Base-by-base conservation (phyloP, 768 basidiomycete species). In the Tubosaeta sp. region DNA sequence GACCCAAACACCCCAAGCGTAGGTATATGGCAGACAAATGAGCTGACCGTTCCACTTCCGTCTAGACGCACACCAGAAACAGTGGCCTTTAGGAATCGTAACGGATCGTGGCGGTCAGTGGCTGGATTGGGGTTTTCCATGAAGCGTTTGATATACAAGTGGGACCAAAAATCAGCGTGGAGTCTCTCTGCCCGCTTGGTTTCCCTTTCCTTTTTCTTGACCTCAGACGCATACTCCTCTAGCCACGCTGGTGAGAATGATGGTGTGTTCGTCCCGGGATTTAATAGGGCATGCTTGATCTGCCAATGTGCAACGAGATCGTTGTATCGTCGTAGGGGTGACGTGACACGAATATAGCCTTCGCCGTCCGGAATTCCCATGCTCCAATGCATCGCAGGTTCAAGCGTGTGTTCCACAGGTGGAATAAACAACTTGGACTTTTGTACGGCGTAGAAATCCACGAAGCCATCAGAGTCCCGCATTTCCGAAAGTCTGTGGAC, bases 291-390 rank as follows among this genome's bases (percentile, higher is more conserved):
- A 44, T 84, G 73, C 62, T 96, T 94, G 69, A 99, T 82, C 66
- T 98, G 94, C 92, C 94, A 99, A 70, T 98, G 96, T 10, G 73
- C 71, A 12, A 94, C 66, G 49, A 96, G 66, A 67, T 99, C 96
- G 31, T 71, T 69, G 67, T 82, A 96, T 39, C 96, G 82, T 36
- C 96, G 80, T 39, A 99, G 71, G 0, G 96, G 96, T 6, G 87
- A 91, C 9, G 96, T 97, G 9, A 79, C 82, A 19, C 89, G 81
- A 16, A 77, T 70, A 65, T 99, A 99, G 4, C 94, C 94, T 55
- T 87, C 86, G 36, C 80, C 80, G 2, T 79, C 77, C 3, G 74
- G 73, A n/a, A 90, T 65, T 0, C 87, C 92, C 59, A 97, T 67
- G 6, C 67, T 63, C 74, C 74, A 83, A 63, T 98, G 94, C 42